phyloP scores from a whole-genome alignment of 257 asterid species.

The Salvia miltiorrhiza region DNA sequence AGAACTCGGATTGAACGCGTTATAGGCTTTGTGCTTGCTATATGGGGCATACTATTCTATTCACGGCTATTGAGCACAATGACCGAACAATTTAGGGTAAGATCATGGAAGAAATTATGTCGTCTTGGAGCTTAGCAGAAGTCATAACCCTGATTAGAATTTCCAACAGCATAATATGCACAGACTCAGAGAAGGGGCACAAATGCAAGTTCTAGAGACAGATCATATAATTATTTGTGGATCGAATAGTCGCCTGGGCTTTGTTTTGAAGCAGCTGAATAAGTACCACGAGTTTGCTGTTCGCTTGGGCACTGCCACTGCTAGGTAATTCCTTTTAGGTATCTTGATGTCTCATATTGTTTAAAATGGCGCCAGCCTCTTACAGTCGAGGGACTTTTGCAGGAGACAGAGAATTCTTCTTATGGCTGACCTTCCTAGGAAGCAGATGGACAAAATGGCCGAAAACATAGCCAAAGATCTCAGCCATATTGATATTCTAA shows the following conservation, averaged over 20 bases:
- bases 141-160: slow-evolving; percentile 31
- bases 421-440: slow-evolving; percentile 92
- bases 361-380: slow-evolving; percentile 18
- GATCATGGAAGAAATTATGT: slow-evolving; percentile 26
- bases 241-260: slow-evolving; percentile 72
- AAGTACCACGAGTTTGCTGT: slow-evolving; percentile 90
- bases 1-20: slow-evolving; percentile 90
- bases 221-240: slow-evolving; percentile 95
- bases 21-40: slow-evolving; percentile 89
- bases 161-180: slow-evolving; percentile 74
- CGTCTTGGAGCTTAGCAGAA: slow-evolving; percentile 24
- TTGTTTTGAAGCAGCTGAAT: slow-evolving; percentile 84
- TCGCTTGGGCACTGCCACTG: slow-evolving; percentile 91
- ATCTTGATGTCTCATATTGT: not conserved
- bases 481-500: slow-evolving; percentile 73
- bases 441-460: slow-evolving; percentile 86
- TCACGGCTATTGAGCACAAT: slow-evolving; percentile 94
- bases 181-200: slow-evolving; percentile 95
- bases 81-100: slow-evolving; percentile 97
- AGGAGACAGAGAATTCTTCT: slow-evolving; percentile 94
- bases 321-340: slow-evolving; percentile 51
- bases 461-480: slow-evolving; percentile 86
- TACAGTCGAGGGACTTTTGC: slow-evolving; percentile 28
- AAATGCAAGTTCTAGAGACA: slow-evolving; percentile 82
- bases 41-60: slow-evolving; percentile 95